Evolutionary conservation across 768 basidiomycete genomes (phyloP).

Genomic region (Tulasnella sp.): DNA sequence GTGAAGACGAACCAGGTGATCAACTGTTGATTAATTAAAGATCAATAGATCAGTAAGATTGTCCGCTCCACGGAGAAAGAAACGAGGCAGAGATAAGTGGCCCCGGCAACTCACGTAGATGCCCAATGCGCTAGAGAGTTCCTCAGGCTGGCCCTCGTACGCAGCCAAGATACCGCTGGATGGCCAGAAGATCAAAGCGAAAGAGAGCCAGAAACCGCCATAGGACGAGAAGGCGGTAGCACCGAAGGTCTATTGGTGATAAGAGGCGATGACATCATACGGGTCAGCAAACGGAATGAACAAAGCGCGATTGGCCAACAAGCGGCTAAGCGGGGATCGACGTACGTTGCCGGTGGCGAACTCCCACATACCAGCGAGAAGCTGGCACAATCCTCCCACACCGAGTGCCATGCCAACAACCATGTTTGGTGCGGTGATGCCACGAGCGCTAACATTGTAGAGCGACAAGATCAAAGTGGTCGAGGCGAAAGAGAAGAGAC

Average conservation of each 20-base stretch:
- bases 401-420: slow-evolving; percentile 82
- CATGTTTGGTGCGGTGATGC: slow-evolving; percentile 44
- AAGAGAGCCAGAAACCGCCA: slow-evolving; percentile 86
- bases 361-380: slow-evolving; percentile 88
- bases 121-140: slow-evolving; percentile 54
- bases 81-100: not conserved
- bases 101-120: slow-evolving; percentile 37
- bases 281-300: not conserved
- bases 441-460: slow-evolving; percentile 44
- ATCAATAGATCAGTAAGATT: not conserved
- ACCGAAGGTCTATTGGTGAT: slow-evolving; percentile 19
- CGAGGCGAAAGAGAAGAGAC: slow-evolving; percentile 75
- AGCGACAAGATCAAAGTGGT: slow-evolving; percentile 74
- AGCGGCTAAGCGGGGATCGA: not conserved
- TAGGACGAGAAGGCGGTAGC: slow-evolving; percentile 63
- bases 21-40: slow-evolving; percentile 34
- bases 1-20: slow-evolving; percentile 68
- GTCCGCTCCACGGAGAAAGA: not conserved
- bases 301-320: not conserved
- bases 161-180: slow-evolving; percentile 52
- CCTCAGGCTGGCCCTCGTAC: slow-evolving; percentile 35
- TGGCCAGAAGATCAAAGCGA: slow-evolving; percentile 59
- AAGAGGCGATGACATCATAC: not conserved
- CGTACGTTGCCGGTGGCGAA: slow-evolving; percentile 31
- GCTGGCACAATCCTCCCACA: slow-evolving; percentile 75